Evolutionary conservation across 331 rosid species (phyloP).

Genomic region (Cucumis variabilis): DNA sequence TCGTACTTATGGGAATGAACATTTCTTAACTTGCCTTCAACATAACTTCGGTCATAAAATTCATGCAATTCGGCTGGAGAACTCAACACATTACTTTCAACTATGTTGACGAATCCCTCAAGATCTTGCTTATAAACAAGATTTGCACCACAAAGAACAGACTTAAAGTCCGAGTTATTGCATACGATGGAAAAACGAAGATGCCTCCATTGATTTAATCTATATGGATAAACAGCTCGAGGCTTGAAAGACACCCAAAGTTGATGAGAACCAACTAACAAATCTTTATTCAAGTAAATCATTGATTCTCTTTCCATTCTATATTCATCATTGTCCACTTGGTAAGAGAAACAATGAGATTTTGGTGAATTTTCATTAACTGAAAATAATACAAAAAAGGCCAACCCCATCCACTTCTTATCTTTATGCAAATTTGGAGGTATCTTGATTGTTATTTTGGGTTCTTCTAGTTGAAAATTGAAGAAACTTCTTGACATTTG

Average conservation of each 20-base stretch:
- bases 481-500: constrained; percentile 23
- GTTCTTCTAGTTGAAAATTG: not conserved
- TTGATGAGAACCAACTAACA: not conserved
- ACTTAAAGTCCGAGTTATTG: not conserved
- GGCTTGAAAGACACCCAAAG: constrained; percentile 35
- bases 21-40: not conserved
- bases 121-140: constrained; percentile 30
- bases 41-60: not conserved
- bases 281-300: not conserved
- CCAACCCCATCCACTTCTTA: constrained; percentile 35
- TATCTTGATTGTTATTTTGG: not conserved
- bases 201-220: constrained; percentile 22
- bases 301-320: not conserved
- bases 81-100: not conserved
- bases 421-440: constrained; percentile 34
- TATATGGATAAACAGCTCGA: not conserved
- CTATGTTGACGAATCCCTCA: not conserved
- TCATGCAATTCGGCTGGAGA: not conserved
- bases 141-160: constrained; percentile 18
- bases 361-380: not conserved
- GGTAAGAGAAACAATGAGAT: constrained; percentile 5
- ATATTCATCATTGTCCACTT: constrained; percentile 26
- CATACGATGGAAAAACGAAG: not conserved
- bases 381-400: not conserved
- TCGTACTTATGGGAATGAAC: not conserved